A percentile compares a stretch with the other conserved stretches of the same genome.
Evolutionary conservation across 2,329 filamentous ascomycete genomes (phyloP).

Genomic region (Bisporella sp.): DNA sequence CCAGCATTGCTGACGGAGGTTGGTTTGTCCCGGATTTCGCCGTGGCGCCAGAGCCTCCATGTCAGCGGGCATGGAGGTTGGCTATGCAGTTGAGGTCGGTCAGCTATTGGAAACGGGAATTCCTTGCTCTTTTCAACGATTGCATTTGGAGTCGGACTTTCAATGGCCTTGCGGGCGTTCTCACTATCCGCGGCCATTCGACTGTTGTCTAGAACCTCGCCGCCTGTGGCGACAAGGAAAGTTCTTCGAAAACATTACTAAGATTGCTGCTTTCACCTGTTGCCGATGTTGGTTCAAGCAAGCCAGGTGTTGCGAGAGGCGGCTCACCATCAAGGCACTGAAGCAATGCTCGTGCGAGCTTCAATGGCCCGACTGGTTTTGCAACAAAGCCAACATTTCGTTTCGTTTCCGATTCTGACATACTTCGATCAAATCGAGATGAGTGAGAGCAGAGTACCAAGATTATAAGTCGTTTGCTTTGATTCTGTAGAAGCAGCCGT

Average conservation of each 20-base stretch:
- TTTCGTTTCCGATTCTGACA: constrained; percentile 6
- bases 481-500: constrained; percentile 7
- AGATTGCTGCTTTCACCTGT: constrained; percentile 16
- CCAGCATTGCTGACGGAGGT: neutral
- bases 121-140: constrained; percentile 18
- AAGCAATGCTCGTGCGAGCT: constrained; percentile 24
- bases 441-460: constrained; percentile 25
- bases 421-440: constrained; percentile 16
- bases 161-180: constrained; percentile 25
- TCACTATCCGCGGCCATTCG: constrained; percentile 25
- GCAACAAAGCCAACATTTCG: constrained; percentile 24
- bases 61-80: neutral
- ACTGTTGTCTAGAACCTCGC: constrained; percentile 25
- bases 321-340: constrained; percentile 18
- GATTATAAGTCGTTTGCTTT: constrained; percentile 14
- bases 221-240: constrained; percentile 16
- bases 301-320: constrained; percentile 10
- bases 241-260: constrained; percentile 22
- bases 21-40: no score
- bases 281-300: constrained; percentile 1
- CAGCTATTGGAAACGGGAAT: constrained; percentile 22
- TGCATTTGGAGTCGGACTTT: constrained; percentile 24
- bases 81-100: neutral
- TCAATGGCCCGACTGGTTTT: constrained; percentile 26
- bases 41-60: neutral